Percentiles rank a stretch among this genome's conserved stretches.
phyloP scores from a whole-genome alignment of 768 basidiomycete genomes.

The Ramaria rubella region DNA sequence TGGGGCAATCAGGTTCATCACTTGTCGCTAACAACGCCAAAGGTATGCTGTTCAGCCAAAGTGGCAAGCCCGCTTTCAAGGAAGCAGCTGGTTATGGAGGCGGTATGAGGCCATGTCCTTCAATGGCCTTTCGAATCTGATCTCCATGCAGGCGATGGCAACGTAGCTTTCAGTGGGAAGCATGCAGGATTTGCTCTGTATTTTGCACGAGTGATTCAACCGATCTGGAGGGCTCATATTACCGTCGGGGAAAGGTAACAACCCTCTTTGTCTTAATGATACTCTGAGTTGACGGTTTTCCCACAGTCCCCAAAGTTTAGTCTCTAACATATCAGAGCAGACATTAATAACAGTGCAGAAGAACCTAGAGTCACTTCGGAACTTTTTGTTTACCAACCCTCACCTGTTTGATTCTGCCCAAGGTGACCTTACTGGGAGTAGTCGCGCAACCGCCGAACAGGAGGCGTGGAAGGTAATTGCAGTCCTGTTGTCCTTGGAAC shows the following conservation, averaged over 20 bases:
- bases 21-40: slow-evolving; percentile 36
- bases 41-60: slow-evolving; percentile 22
- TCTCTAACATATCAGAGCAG: slow-evolving; percentile 58
- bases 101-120: slow-evolving; percentile 1
- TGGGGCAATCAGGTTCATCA: slow-evolving; percentile 39
- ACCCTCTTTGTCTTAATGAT: background rate
- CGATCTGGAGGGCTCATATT: slow-evolving; percentile 82
- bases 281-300: background rate
- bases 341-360: slow-evolving; percentile 66
- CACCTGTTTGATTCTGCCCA: slow-evolving; percentile 82
- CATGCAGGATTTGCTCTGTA: slow-evolving; percentile 85
- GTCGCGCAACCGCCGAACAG: slow-evolving; percentile 51
- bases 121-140: background rate
- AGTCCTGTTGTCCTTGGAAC: background rate
- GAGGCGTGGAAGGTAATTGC: slow-evolving; percentile 80
- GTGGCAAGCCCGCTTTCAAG: slow-evolving; percentile 72
- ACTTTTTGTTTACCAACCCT: slow-evolving; percentile 73
- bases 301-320: slow-evolving; percentile 29
- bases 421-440: slow-evolving; percentile 49
- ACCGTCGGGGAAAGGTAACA: slow-evolving; percentile 28
- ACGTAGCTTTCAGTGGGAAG: slow-evolving; percentile 76
- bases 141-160: slow-evolving; percentile 40
- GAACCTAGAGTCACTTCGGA: slow-evolving; percentile 70
- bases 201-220: slow-evolving; percentile 76
- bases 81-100: slow-evolving; percentile 29